Conservation (phyloP, 179 eudicot species). For the Beta corolliflora region DNA sequence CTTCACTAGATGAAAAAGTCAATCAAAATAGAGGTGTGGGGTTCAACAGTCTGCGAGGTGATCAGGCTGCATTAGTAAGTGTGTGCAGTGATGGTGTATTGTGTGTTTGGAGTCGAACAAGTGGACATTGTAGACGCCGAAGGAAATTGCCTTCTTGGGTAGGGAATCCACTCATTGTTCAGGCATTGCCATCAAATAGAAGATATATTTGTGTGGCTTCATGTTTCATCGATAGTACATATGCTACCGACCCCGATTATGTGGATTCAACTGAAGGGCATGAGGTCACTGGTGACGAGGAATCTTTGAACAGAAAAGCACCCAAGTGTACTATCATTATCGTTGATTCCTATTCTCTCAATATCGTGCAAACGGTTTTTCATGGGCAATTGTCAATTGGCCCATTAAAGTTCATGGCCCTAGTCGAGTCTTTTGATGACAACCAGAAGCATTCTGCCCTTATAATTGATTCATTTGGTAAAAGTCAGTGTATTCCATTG, state of each 20-base stretch:
- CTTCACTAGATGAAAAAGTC: conserved; percentile 50
- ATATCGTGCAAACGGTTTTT: conserved; percentile 76
- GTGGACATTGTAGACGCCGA: conserved; percentile 89
- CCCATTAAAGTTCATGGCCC: conserved; percentile 71
- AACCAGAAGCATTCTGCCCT: conserved; percentile 52
- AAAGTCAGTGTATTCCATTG: conserved; percentile 56
- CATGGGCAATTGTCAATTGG: conserved; percentile 79
- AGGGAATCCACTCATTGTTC: conserved; percentile 72
- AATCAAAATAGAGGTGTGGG: conserved; percentile 38
- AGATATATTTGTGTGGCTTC: conserved; percentile 84
- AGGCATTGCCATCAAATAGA: conserved; percentile 61
- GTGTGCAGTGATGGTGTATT: conserved; percentile 91
- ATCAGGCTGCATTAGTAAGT: conserved; percentile 73
- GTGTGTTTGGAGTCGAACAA: conserved; percentile 90
- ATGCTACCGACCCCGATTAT: conserved; percentile 45
- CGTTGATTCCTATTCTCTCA: conserved; percentile 77
- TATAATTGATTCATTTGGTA: conserved; percentile 70
- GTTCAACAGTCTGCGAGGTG: conserved; percentile 33
- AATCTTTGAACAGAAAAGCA: conserved; percentile 40
- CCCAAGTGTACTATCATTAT: conserved; percentile 69
- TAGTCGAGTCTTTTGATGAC: conserved; percentile 52
- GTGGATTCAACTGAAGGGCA: conserved; percentile 40
- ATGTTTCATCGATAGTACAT: conserved; percentile 44
- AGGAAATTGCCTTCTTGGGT: conserved; percentile 97
- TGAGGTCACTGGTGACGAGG: conserved; percentile 44